Conservation (phyloP, 78 protist genomes). For the Dictyostelium capitatum region DNA sequence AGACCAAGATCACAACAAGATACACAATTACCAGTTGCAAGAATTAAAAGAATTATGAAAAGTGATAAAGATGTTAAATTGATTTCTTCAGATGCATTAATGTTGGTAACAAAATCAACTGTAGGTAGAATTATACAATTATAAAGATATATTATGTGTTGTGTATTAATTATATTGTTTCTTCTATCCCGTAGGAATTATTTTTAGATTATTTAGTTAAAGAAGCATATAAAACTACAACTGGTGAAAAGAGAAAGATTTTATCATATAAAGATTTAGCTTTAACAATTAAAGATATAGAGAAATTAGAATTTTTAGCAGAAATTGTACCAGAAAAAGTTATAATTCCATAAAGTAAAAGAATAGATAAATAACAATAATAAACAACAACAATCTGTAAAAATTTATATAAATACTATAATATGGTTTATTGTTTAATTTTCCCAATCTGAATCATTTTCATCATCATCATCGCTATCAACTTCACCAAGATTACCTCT, state of each 20-base stretch:
- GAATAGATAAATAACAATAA: background rate
- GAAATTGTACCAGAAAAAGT: conserved; percentile 71
- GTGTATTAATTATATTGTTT: too few relatives aligned
- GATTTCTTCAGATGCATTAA: conserved; percentile 37
- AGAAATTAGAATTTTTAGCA: conserved; percentile 35
- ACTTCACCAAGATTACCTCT: conserved; percentile 39
- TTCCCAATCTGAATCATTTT: conserved; percentile 43
- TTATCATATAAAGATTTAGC: conserved; percentile 61
- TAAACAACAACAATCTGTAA: background rate
- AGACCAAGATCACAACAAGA: background rate
- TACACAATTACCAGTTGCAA: conserved; percentile 45
- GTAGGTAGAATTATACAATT: background rate
- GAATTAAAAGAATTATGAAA: conserved; percentile 72
- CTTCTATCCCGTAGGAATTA: too few relatives aligned
- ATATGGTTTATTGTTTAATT: background rate
- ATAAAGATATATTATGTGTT: too few relatives aligned
- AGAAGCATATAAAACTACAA: conserved; percentile 50
- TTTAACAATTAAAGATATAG: conserved; percentile 35
- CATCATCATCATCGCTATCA: conserved; percentile 19
- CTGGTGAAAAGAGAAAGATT: conserved; percentile 15
- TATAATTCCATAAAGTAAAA: background rate
- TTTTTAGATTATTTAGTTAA: conserved; percentile 63
- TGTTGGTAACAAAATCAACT: conserved; percentile 63
- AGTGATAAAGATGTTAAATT: conserved; percentile 70
- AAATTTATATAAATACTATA: background rate